These are phyloP conservation scores for Quercus lobata DNA, from an alignment of 331 rosid species.

Conservation along the genomic window DNA sequence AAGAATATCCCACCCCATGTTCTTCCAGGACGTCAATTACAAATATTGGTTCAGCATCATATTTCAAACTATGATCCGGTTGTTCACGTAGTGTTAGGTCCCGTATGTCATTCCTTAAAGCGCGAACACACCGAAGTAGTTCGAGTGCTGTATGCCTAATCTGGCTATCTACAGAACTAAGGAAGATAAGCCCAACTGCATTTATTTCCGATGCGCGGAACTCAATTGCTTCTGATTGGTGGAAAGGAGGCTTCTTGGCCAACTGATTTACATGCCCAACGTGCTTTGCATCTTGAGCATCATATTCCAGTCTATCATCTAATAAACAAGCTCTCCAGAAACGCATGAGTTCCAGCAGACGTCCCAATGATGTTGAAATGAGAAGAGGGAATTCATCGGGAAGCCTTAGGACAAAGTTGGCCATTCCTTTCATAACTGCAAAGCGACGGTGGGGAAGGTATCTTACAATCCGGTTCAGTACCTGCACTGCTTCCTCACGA, in stretches of 20 bases:
- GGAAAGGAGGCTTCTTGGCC: conserved; percentile 74
- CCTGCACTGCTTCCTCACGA: conserved; percentile 99
- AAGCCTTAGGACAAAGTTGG: conserved; percentile 82
- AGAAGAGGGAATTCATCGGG: conserved; percentile 99
- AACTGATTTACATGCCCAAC: conserved; percentile 55
- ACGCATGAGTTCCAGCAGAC: conserved; percentile 96
- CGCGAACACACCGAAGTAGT: conserved; percentile 93
- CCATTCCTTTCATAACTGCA: conserved; percentile 98
- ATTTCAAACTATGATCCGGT: conserved; percentile 61
- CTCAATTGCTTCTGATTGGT: conserved; percentile 65
- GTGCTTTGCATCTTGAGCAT: conserved; percentile 46
- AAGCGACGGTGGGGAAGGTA: conserved; percentile 94
- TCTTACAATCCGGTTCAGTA: conserved; percentile 86
- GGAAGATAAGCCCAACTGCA: conserved; percentile 98
- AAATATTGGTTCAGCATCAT: conserved; percentile 94
- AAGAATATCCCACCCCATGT: conserved; percentile 73
- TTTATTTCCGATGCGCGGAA: conserved; percentile 96
- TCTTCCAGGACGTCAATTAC: conserved; percentile 95
- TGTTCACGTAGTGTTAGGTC: conserved; percentile 61
- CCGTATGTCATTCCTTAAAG: conserved; percentile 87
- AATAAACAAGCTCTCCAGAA: conserved; percentile 96
- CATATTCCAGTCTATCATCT: conserved; percentile 74
- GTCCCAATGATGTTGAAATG: conserved; percentile 93
- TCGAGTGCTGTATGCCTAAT: conserved; percentile 94
- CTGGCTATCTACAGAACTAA: conserved; percentile 95